Evolutionary conservation across 139 green algal genomes (phyloP).

Genomic region (Haematococcus sp.): DNA sequence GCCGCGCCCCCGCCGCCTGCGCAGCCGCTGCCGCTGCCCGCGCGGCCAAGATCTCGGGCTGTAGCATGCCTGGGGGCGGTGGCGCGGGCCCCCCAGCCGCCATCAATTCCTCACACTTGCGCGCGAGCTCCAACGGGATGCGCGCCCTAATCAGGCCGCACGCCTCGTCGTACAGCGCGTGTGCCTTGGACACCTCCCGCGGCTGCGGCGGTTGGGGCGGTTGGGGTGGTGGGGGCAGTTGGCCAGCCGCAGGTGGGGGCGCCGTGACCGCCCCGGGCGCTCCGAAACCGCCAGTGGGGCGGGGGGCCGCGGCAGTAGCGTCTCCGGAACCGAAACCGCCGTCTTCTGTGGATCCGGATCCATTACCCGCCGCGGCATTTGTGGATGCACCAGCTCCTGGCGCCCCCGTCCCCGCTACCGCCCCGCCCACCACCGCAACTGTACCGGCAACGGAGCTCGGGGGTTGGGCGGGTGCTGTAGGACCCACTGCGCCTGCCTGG

Average conservation of each 20-base stretch:
- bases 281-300: too few relatives aligned
- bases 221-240: background rate
- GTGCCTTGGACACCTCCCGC: conserved; percentile 34
- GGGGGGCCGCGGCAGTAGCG: too few relatives aligned
- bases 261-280: too few relatives aligned
- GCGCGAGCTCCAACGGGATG: conserved; percentile 43
- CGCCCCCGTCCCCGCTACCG: too few relatives aligned
- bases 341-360: too few relatives aligned
- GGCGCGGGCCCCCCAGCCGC: conserved; percentile 43
- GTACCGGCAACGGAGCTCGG: too few relatives aligned
- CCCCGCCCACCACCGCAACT: too few relatives aligned
- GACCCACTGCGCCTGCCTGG: too few relatives aligned
- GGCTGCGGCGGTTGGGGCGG: background rate
- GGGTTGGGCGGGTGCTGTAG: too few relatives aligned
- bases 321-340: too few relatives aligned
- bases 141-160: conserved; percentile 21
- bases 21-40: background rate
- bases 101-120: conserved; percentile 45
- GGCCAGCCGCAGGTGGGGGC: background rate
- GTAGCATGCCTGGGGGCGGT: conserved; percentile 25
- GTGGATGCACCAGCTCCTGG: too few relatives aligned
- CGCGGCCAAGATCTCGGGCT: conserved; percentile 19
- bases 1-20: background rate
- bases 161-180: conserved; percentile 48
- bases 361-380: too few relatives aligned